phyloP scores from a whole-genome alignment of 2,329 filamentous ascomycete species.

The Ceratocystis cacaofunesta region DNA sequence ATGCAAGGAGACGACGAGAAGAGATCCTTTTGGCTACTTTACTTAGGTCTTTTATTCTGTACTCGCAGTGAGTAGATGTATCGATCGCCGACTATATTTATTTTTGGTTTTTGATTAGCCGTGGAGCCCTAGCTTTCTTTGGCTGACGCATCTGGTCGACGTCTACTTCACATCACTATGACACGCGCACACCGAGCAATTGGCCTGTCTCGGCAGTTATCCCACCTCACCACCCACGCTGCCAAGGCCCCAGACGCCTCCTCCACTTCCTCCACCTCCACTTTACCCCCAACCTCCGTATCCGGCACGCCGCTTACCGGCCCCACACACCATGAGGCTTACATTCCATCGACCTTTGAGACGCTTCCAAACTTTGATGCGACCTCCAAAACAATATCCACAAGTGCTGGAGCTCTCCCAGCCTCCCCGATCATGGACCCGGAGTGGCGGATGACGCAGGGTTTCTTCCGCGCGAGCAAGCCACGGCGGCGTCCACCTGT shows the following conservation, averaged over 20 bases:
- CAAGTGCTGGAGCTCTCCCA: slow-evolving; percentile 33
- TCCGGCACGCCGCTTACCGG: neutral
- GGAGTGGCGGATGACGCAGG: slow-evolving; percentile 31
- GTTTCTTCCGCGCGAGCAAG: slow-evolving; percentile 28
- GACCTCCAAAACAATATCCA: slow-evolving; percentile 31
- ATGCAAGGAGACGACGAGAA: neutral
- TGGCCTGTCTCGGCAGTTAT: neutral
- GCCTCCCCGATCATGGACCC: slow-evolving; percentile 42
- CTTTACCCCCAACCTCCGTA: neutral
- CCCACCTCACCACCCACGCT: neutral
- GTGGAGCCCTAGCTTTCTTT: too few relatives aligned
- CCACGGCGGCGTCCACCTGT: slow-evolving; percentile 20
- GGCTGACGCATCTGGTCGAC: neutral
- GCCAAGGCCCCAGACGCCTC: neutral
- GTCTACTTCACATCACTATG: neutral
- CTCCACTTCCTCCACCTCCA: neutral
- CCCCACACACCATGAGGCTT: neutral
- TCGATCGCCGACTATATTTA: too few relatives aligned
- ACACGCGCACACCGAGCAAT: neutral
- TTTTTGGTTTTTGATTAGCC: too few relatives aligned
- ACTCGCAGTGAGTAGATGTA: too few relatives aligned
- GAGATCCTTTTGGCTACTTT: too few relatives aligned
- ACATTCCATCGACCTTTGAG: slow-evolving; percentile 12
- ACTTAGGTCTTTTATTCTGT: too few relatives aligned
- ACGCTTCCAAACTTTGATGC: slow-evolving; percentile 23